phyloP scores from a whole-genome alignment of 2,329 filamentous ascomycete species.

The Botrytis pseudocinerea region DNA sequence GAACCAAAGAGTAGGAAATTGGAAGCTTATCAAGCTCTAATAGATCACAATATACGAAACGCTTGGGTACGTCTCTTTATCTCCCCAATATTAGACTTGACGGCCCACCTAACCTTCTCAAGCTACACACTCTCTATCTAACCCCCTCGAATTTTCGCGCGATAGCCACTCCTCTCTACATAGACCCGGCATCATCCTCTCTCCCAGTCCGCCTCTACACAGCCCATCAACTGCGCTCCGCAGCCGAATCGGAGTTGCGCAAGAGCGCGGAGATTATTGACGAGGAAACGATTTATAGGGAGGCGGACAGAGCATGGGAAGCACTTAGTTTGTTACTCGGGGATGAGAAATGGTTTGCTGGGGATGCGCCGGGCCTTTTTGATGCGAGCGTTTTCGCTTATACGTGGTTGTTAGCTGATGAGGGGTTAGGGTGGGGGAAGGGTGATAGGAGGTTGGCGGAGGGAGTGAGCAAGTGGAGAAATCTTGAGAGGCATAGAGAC shows the following conservation, averaged over 20 bases:
- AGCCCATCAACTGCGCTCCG: conserved; percentile 65
- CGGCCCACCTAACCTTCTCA: background rate
- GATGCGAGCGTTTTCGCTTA: conserved; percentile 92
- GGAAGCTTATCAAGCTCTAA: conserved; percentile 75
- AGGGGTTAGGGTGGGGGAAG: conserved; percentile 59
- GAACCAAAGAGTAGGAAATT: conserved; percentile 52
- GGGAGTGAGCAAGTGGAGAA: conserved; percentile 56
- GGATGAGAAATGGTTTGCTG: conserved; percentile 57
- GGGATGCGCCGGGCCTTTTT: conserved; percentile 64
- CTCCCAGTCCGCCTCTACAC: conserved; percentile 63
- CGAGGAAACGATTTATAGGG: conserved; percentile 56
- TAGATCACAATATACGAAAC: conserved; percentile 75
- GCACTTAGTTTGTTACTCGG: conserved; percentile 62
- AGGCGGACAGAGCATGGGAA: conserved; percentile 62
- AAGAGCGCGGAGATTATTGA: conserved; percentile 61
- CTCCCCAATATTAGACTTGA: conserved; percentile 8
- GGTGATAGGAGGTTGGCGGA: conserved; percentile 52
- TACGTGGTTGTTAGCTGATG: conserved; percentile 74
- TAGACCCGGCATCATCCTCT: conserved; percentile 63
- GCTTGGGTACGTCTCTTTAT: conserved; percentile 67
- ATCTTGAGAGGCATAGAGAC: conserved; percentile 65
- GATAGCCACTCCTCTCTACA: conserved; percentile 72
- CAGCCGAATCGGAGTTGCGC: conserved; percentile 73
- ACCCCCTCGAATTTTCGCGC: conserved; percentile 61
- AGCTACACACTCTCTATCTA: conserved; percentile 83